Base-by-base conservation (phyloP, 2,329 filamentous ascomycete species). In the Penicillium sp. region DNA sequence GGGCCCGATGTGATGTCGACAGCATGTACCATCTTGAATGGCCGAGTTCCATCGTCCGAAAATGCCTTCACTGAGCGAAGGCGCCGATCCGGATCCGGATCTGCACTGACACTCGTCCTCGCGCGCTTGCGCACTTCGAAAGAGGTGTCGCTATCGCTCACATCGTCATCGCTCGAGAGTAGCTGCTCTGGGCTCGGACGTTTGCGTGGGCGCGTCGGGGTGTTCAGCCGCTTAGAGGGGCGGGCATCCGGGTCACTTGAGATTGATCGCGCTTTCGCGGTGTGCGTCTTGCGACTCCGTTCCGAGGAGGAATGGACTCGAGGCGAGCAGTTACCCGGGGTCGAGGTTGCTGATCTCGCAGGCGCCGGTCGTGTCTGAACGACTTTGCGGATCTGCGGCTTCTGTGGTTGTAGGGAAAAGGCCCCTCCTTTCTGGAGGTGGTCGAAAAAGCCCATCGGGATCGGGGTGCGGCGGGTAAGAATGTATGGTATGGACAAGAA, bases 21-120 rank as follows among this genome's bases (percentile, higher is more conserved):
- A 7, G 73, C 74, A 58, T 77, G 73, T 16, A 76, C 64, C 60
- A 76, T 71, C 14, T 63, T 50, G 33, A 72, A 62, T 6, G 57
- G 40, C 27, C 57, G 59, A 16, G 54, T 51, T n/a, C 53, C 59
- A 27, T 68, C 63, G 19, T 67, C 63, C 19, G 66, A 64, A 48
- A 72, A 73, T n/a, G 71, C 65, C 45, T 65, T 65, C 39, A 62
- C 46, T 33, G 71, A 72, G 38, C 72, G 67, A 48, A 75, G 51
- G 19, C 60, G 60, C 28, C 73, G 63, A 28, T 68, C 65, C 20
- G 64, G 57, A 45, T 75, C 69, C 10, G 69, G 64, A 43, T 72
- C 67, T n/a, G 62, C 59, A 27, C 64, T 67, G 26, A 58, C 62
- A 34, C 63, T 67, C 28, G 64, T 57, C 46, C 64, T 63, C 7